A percentile compares a stretch with the other conserved stretches of the same genome.
Evolutionary conservation across 2,329 filamentous ascomycete genomes (phyloP).

Genomic region (Scedosporium aurantiacum): DNA sequence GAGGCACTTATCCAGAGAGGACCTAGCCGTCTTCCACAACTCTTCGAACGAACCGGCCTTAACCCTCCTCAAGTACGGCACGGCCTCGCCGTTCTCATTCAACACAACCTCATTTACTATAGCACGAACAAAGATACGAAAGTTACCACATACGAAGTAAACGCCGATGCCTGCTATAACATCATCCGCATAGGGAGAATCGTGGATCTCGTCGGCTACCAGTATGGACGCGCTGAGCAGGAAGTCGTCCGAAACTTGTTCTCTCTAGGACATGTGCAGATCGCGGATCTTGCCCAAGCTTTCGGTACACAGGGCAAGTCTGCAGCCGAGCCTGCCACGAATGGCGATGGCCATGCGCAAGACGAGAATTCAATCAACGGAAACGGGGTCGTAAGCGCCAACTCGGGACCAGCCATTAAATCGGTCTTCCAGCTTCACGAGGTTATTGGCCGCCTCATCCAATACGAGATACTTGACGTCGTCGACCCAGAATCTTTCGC

Average conservation of each 20-base stretch:
- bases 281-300: constrained; percentile 57
- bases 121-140: constrained; percentile 51
- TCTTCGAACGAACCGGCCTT: constrained; percentile 63
- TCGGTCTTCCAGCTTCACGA: constrained; percentile 37
- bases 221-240: constrained; percentile 64
- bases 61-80: constrained; percentile 66
- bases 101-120: constrained; percentile 77
- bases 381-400: constrained; percentile 22
- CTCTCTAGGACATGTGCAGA: constrained; percentile 63
- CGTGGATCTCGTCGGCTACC: constrained; percentile 59
- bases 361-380: constrained; percentile 18
- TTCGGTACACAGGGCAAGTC: constrained; percentile 31
- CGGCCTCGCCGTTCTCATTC: constrained; percentile 73
- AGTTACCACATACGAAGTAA: constrained; percentile 71
- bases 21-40: constrained; percentile 57
- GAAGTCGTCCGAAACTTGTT: constrained; percentile 66
- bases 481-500: constrained; percentile 46
- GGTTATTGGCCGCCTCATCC: constrained; percentile 43
- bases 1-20: constrained; percentile 67
- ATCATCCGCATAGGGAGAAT: constrained; percentile 75
- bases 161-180: constrained; percentile 69
- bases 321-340: constrained; percentile 13
- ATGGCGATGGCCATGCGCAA: constrained; percentile 14
- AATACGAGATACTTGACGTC: constrained; percentile 56
- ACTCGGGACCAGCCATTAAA: constrained; percentile 24